Base-by-base conservation (phyloP, 192 early-diverging fungal genomes). In the Paraglomus brasilianum region DNA sequence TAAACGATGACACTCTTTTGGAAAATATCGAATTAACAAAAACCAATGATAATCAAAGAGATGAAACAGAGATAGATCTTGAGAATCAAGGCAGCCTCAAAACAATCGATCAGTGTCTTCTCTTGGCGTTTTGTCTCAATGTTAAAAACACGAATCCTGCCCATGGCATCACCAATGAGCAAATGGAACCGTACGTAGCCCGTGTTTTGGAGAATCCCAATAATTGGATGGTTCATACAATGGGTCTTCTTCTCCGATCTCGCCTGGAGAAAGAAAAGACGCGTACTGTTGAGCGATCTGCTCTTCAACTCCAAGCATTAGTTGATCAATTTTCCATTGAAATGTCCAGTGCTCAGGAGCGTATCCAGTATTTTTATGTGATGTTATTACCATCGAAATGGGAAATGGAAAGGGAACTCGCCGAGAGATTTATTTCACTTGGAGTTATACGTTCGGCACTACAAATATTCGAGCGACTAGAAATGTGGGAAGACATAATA, bases 181-280 rank as follows among this genome's bases (percentile, higher is more conserved):
- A 97, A 82, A 99, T 99, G 97, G 77, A 86, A 45, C 95, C 97
- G 17, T 99, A 91, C 75, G 92, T 97, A 5, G 77, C 85, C 56
- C 88, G 96, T 50, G 94, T 98, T 8, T 77, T 98, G 48, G 90
- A 92, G 69, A 92, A 95, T 66, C 84, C 93, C 56, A 94, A 93
- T 81, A 99, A 99, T 81, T 99, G 96, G 96, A 93, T 92, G 76
- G 92, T 99, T 14, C 89, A 97, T 81, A 95, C 97, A 30, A 95
- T 97, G 93, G 96, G 83, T 8, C 79, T 99, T 21, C 77, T 99
- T 50, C 77, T 96, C 49, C 87, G 96, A 8, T 93, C 93, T 13
- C 91, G 96, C 38, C 86, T 99, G 42, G 97, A 99, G 78, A 72
- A 89, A 19, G 72, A 86, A 41, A 91, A 92, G 66, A 83, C 89